Evolutionary conservation across 345 rosid species (phyloP).

Genomic region (Populus pruinosa): DNA sequence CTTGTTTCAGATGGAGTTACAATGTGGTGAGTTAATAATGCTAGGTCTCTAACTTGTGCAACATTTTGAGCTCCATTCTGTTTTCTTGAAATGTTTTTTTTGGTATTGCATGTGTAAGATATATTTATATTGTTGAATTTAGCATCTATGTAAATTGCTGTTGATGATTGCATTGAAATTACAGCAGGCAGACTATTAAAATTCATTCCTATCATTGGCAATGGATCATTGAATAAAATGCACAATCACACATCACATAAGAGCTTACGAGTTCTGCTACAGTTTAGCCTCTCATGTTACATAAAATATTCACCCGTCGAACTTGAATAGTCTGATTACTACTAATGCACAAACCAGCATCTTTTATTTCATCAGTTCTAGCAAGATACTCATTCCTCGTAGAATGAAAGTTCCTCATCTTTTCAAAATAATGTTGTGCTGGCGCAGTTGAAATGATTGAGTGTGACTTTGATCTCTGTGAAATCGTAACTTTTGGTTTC

Average conservation of each 20-base stretch:
- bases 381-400: neutral
- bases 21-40: neutral
- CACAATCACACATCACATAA: neutral
- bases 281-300: neutral
- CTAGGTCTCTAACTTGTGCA: neutral
- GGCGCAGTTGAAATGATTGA: neutral
- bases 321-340: neutral
- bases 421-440: neutral
- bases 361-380: neutral
- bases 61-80: neutral
- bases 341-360: neutral
- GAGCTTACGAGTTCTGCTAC: neutral
- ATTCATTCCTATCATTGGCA: neutral
- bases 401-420: neutral
- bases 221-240: neutral
- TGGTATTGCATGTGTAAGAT: slow-evolving; percentile 12
- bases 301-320: neutral
- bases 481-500: neutral
- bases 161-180: neutral
- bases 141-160: neutral
- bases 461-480: neutral
- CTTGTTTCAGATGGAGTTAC: slow-evolving; percentile 3
- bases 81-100: neutral
- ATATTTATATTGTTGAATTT: neutral
- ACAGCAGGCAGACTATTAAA: neutral